Conservation (phyloP, 2,329 filamentous ascomycete species). For the Arthrobotrys musiformis region DNA sequence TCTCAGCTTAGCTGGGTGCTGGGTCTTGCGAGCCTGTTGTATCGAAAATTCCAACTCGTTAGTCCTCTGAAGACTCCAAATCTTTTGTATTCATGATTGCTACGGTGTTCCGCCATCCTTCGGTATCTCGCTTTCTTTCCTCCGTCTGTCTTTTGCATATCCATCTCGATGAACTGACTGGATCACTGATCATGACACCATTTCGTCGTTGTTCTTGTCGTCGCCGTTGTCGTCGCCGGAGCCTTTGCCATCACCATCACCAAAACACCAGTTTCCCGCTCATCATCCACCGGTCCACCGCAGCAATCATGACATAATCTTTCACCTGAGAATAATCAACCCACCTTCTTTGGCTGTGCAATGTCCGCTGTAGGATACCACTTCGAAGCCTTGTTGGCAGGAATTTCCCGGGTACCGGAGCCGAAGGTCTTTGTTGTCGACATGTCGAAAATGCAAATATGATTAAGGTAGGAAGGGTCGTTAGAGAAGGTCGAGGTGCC, state of each 20-base stretch:
- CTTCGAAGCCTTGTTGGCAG: conserved; percentile 92
- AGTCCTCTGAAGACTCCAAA: conserved; percentile 46
- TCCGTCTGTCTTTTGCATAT: conserved; percentile 3
- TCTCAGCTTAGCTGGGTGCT: conserved; percentile 87
- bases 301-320: conserved; percentile 23
- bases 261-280: conserved; percentile 11
- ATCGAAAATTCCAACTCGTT: conserved; percentile 57
- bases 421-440: conserved; percentile 83
- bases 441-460: conserved; percentile 65
- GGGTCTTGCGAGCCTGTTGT: conserved; percentile 87
- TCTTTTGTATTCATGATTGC: conserved; percentile 5
- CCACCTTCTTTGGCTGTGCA: conserved; percentile 90
- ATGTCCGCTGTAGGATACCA: conserved; percentile 98
- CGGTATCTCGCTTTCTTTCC: neutral
- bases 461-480: conserved; percentile 27
- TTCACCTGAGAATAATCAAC: conserved; percentile 61
- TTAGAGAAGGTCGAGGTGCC: conserved; percentile 22
- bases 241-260: conserved; percentile 7
- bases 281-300: conserved; percentile 40
- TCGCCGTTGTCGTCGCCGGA: neutral
- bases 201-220: neutral
- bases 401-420: conserved; percentile 93
- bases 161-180: neutral
- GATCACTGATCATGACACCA: neutral
- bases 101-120: neutral